Evolutionary conservation across 139 green algal species (phyloP).

Genomic region (Volvox reticuliferus): DNA sequence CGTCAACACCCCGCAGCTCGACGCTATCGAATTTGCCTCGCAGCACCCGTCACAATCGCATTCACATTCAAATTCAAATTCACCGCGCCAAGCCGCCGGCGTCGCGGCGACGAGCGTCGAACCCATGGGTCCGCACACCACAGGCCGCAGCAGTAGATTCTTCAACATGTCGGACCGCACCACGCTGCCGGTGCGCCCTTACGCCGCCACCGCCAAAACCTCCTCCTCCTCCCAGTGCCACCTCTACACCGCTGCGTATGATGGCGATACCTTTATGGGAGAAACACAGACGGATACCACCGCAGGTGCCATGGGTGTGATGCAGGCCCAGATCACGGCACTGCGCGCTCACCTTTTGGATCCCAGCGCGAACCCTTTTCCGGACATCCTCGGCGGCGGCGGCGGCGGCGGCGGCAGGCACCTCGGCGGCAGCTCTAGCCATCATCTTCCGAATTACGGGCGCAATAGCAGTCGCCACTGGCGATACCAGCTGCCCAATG

Average conservation of each 20-base stretch:
- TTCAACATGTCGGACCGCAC: background rate
- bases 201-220: background rate
- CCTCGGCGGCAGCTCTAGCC: background rate
- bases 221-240: background rate
- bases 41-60: too few relatives aligned
- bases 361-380: background rate
- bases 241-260: too few relatives aligned
- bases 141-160: background rate
- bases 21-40: too few relatives aligned
- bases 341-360: conserved; percentile 11
- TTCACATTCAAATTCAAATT: too few relatives aligned
- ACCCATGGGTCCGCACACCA: background rate
- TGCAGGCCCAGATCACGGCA: background rate
- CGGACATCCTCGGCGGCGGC: background rate
- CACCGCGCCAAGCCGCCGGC: background rate
- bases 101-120: too few relatives aligned
- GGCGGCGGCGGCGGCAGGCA: background rate
- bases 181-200: background rate
- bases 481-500: background rate
- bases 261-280: too few relatives aligned
- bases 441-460: background rate
- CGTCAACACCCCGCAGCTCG: too few relatives aligned
- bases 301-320: background rate
- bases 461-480: too few relatives aligned
- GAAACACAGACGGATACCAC: background rate